Percentiles rank a stretch among this genome's conserved stretches.
Evolutionary conservation across 1,284 basidiomycete genomes (phyloP).

Genomic region (Thelephora terrestris): DNA sequence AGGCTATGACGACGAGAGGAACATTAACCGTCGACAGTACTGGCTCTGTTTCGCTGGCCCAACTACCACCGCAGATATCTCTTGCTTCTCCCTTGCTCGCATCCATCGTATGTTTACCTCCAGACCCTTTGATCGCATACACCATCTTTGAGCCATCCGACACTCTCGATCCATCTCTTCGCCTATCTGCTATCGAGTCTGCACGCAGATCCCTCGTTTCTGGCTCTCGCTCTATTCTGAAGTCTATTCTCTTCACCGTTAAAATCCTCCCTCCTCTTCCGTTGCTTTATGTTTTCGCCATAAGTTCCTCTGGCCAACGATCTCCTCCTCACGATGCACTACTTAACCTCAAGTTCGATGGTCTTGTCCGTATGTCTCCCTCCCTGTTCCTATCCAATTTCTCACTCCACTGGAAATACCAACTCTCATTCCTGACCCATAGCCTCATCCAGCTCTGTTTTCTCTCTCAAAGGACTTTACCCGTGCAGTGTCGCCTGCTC

Average conservation of each 20-base stretch:
- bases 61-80: conserved; percentile 23
- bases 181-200: conserved; percentile 39
- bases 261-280: conserved; percentile 31
- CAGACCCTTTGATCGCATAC: conserved; percentile 32
- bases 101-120: conserved; percentile 29
- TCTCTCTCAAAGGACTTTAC: conserved; percentile 39
- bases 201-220: conserved; percentile 40
- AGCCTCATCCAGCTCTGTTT: conserved; percentile 22
- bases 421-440: conserved; percentile 5
- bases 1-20: background rate
- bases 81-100: conserved; percentile 24
- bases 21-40: conserved; percentile 17
- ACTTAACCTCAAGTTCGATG: conserved; percentile 29
- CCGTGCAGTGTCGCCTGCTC: conserved; percentile 41
- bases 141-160: conserved; percentile 29
- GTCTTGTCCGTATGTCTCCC: conserved; percentile 19
- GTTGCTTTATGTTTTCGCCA: conserved; percentile 43
- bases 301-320: conserved; percentile 30
- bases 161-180: conserved; percentile 13
- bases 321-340: conserved; percentile 24
- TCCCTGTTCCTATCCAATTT: conserved; percentile 1
- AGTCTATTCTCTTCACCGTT: conserved; percentile 42
- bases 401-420: background rate
- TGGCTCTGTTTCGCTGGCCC: conserved; percentile 22
- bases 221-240: conserved; percentile 25